Conservation (phyloP, 2,329 filamentous ascomycete species). For the Colletotrichum liaoningense region DNA sequence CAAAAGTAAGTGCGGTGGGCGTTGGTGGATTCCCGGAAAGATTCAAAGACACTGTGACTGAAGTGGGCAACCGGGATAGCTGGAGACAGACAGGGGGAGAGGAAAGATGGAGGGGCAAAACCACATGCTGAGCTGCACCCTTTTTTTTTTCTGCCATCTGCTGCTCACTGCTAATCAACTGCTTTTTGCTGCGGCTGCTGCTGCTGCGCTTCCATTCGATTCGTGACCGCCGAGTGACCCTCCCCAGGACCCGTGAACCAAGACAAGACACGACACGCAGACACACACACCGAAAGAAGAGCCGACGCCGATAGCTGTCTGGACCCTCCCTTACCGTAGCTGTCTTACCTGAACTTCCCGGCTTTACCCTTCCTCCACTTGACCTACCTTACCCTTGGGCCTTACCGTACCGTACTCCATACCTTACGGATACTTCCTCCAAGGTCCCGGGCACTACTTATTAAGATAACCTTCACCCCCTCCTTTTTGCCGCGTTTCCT, state of each 20-base stretch:
- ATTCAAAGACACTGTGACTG: neutral
- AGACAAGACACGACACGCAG: slow-evolving; percentile 12
- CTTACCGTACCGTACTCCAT: no score
- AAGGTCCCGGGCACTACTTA: neutral
- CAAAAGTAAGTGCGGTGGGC: neutral
- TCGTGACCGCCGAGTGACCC: slow-evolving; percentile 9
- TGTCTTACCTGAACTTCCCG: neutral
- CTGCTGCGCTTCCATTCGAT: neutral
- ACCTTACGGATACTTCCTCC: neutral
- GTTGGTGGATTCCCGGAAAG: neutral
- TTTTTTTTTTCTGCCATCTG: slow-evolving; percentile 13
- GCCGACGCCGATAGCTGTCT: slow-evolving; percentile 17
- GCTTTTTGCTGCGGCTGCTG: no score
- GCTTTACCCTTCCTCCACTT: neutral
- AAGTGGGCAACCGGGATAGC: no score
- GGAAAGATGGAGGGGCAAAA: slow-evolving; percentile 28
- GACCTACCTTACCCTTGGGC: neutral
- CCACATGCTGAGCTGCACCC: slow-evolving; percentile 16
- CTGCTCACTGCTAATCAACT: neutral
- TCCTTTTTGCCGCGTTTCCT: neutral
- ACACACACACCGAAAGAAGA: slow-evolving; percentile 12
- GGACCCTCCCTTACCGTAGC: slow-evolving; percentile 31
- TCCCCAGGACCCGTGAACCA: neutral
- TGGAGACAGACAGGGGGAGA: neutral
- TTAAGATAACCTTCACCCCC: slow-evolving; percentile 27